Conservation (phyloP, 306 rosid genomes). For the Dalbergia cochinchinensis region DNA sequence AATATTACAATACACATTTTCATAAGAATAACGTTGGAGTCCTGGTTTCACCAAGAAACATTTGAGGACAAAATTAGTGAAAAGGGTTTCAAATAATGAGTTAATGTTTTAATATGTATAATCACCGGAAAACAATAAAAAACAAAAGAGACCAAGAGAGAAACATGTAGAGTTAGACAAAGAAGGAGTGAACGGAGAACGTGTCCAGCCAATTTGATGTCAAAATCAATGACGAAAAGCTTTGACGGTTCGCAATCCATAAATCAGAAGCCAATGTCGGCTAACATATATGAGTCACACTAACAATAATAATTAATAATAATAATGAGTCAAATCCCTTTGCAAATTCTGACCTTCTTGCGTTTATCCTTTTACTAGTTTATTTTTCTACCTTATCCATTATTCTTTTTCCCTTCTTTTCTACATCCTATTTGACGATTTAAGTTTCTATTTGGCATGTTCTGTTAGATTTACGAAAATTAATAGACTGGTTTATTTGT, state of each 20-base stretch:
- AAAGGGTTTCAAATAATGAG: no score
- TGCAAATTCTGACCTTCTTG: no score
- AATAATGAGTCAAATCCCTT: no score
- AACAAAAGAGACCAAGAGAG: neutral
- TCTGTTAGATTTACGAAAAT: neutral
- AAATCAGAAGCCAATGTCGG: neutral
- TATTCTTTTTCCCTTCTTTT: neutral
- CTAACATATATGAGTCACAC: neutral
- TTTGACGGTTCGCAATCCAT: neutral
- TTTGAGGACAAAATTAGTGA: no score
- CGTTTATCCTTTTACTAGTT: neutral
- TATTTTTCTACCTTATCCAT: neutral
- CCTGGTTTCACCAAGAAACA: no score
- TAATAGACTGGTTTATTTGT: neutral
- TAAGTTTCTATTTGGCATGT: neutral
- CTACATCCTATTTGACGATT: neutral
- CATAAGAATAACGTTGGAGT: no score
- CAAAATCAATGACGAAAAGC: slow-evolving; percentile 1
- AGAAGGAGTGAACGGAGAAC: neutral
- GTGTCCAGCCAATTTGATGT: neutral
- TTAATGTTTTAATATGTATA: neutral
- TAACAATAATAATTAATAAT: no score
- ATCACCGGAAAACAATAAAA: neutral
- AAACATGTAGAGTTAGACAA: neutral
- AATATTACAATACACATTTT: no score